A percentile compares a stretch with the other conserved stretches of the same genome.
These are phyloP conservation scores for Cryptosporidium bovis DNA, from an alignment of 169 alveolate species.

Conservation along the genomic window DNA sequence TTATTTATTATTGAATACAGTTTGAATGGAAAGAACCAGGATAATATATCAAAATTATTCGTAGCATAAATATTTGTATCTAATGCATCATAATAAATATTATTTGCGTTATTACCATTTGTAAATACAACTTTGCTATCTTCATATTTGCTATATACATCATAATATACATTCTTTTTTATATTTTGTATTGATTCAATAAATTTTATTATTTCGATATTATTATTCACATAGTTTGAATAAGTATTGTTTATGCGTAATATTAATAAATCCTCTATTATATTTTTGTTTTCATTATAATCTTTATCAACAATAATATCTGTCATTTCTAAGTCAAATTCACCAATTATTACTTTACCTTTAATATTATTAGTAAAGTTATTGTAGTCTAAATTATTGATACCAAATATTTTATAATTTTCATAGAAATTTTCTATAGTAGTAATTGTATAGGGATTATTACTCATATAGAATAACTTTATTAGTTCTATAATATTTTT, in stretches of 20 bases:
- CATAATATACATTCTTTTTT: background rate
- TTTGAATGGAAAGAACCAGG: slow-evolving; percentile 27
- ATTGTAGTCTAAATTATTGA: background rate
- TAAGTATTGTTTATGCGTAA: background rate
- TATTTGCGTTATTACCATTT: no score
- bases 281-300: background rate
- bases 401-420: slow-evolving; percentile 23
- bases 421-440: background rate
- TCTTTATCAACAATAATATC: background rate
- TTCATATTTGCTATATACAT: no score
- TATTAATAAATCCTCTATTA: background rate
- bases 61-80: no score
- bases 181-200: slow-evolving; percentile 12
- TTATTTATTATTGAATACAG: slow-evolving; percentile 4
- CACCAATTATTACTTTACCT: slow-evolving; percentile 44
- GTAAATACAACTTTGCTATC: no score
- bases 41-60: no score
- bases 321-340: slow-evolving; percentile 13
- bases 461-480: slow-evolving; percentile 21
- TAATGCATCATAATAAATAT: no score
- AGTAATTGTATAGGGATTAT: slow-evolving; percentile 1
- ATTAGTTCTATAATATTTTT: background rate
- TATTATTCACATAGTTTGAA: background rate
- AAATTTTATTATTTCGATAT: slow-evolving; percentile 33
- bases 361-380: background rate